Conservation (phyloP, 2,329 filamentous ascomycete species). For the Alternaria metachromatica region DNA sequence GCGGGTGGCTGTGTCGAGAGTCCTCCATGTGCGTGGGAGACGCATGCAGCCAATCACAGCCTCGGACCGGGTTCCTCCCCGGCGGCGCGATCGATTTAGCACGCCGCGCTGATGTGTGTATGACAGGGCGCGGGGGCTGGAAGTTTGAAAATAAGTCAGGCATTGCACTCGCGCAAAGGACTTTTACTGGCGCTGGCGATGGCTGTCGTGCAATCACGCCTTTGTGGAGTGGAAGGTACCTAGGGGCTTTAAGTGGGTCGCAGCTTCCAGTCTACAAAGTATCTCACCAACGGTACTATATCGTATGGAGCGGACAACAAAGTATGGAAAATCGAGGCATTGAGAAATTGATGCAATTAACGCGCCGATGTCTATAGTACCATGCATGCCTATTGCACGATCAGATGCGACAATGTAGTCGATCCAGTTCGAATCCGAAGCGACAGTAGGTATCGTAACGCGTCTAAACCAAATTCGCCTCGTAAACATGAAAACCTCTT, state of each 20-base stretch:
- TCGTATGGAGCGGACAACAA: not conserved
- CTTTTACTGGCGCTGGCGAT: not conserved
- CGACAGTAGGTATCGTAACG: not conserved
- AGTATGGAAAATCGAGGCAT: not conserved
- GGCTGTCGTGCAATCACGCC: not conserved
- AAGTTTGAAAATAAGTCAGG: not conserved
- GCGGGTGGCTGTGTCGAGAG: conserved; percentile 10
- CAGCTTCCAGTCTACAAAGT: not conserved
- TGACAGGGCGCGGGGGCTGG: not conserved
- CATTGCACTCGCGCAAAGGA: not conserved
- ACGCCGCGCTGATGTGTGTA: conserved; percentile 5
- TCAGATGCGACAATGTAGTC: conserved; percentile 5
- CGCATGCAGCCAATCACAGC: conserved; percentile 4
- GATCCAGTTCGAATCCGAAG: not conserved
- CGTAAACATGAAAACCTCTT: conserved; percentile 1
- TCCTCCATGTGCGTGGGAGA: conserved; percentile 8
- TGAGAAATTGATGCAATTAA: not conserved
- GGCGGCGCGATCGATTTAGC: conserved; percentile 1
- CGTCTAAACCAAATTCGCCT: conserved; percentile 2
- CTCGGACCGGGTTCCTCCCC: not conserved
- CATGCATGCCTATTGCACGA: not conserved
- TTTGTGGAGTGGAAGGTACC: not conserved
- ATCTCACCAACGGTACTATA: not conserved
- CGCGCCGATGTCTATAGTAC: not conserved
- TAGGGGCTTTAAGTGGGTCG: not conserved